Evolutionary conservation across 768 basidiomycete genomes (phyloP), one percentile per base, ranked within the genome.

Genomic region (Tephrocybe sp.): DNA sequence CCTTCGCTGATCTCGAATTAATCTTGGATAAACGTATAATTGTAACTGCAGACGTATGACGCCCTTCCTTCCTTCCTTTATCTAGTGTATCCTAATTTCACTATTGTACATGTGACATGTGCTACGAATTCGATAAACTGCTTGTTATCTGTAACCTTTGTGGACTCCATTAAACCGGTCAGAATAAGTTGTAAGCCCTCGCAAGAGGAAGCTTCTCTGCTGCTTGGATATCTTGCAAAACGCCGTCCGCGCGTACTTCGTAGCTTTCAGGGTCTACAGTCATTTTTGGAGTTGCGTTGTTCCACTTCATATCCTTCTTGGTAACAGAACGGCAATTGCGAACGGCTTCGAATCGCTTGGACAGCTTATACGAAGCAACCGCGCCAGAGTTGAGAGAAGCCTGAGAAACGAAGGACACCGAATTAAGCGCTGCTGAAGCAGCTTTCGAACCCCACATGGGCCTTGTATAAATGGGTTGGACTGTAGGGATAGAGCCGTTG

Each of bases 241-340:
- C 81, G 3, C 85, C 93, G 65, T 96, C 88, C 8, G 90, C 92
- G 15, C 70, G 69, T 4, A 98, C 97, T 35, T 87, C 87, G 61
- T 94, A 98, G 38, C 73, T 89, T 71, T 98, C 96, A 1, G 97
- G 87, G 63, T 99, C 93, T 28, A 99, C 95, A 40, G 52, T 73
- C 83, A 99, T 92, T 65, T 74, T 76, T 2, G 97, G 97, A 54
- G 83, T 82, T 40, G 75, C 67, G 44, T 83, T 75, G 66, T 99
- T 99, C 84, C 84, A 90, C 69, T 97, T 98, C 92, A 98, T 95
- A 61, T 92, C 84, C 63, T 78, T 80, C 77, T 99, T 98, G 19
- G 66, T 79, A 49, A 99, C 73, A 4, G 63, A 69, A 21, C 94
- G 75, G 57, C 96, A 98, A 19, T 78, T 77, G 44, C 72, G 73